phyloP scores from a whole-genome alignment of 345 rosid species.

The Raphanus raphanistrum region DNA sequence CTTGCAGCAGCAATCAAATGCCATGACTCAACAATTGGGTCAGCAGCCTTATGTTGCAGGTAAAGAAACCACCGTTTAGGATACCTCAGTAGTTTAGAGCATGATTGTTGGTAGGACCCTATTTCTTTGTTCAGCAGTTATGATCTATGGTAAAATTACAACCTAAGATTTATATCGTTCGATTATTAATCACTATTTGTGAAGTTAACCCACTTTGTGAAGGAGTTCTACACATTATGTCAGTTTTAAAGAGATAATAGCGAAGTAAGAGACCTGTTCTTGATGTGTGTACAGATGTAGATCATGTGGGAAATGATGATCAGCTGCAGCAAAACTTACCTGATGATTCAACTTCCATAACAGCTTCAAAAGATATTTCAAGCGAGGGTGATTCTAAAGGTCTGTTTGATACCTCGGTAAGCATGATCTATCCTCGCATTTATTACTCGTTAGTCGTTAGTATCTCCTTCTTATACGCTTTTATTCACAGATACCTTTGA shows the following conservation, averaged over 20 bases:
- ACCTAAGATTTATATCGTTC: background rate
- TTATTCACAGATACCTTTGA: background rate
- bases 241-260: background rate
- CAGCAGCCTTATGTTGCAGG: conserved; percentile 58
- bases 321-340: conserved; percentile 59
- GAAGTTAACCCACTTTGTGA: conserved; percentile 20
- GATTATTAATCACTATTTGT: background rate
- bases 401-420: conserved; percentile 64
- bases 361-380: conserved; percentile 53
- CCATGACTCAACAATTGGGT: conserved; percentile 63
- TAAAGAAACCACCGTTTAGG: conserved; percentile 3
- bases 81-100: background rate
- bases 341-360: conserved; percentile 60
- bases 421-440: conserved; percentile 21
- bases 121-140: background rate
- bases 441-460: background rate
- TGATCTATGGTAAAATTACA: background rate
- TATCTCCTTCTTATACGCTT: background rate
- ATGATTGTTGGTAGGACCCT: background rate
- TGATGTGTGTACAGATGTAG: conserved; percentile 52
- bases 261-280: conserved; percentile 8
- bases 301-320: conserved; percentile 63
- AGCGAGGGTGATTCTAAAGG: conserved; percentile 73
- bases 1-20: conserved; percentile 64
- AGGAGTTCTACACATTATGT: background rate